phyloP scores from a whole-genome alignment of 2,329 filamentous ascomycete genomes.

The Ceratocystis albifundus region DNA sequence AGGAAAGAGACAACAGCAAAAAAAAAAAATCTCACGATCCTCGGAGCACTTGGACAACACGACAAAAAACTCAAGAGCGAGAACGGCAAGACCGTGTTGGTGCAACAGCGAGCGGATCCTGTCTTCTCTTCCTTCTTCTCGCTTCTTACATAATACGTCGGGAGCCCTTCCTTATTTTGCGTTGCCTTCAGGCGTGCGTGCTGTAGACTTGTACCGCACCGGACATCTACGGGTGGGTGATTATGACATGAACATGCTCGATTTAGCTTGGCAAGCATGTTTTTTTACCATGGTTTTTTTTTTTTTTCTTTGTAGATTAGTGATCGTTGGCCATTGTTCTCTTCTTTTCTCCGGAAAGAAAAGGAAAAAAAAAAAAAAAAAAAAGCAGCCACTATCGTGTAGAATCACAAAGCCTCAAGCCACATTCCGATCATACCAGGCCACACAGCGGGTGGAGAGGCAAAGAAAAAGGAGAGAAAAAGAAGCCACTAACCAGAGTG shows the following conservation, averaged over 20 bases:
- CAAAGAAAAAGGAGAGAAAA: neutral
- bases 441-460: neutral
- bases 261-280: neutral
- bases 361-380: neutral
- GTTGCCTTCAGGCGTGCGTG: neutral
- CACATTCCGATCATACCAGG: neutral
- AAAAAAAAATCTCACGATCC: slow-evolving; percentile 5
- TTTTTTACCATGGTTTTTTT: neutral
- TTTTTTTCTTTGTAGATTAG: no score
- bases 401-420: neutral
- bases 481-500: neutral
- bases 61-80: neutral
- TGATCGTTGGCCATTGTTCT: neutral
- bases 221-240: neutral
- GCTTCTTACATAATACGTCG: neutral
- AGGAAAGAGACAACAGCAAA: neutral
- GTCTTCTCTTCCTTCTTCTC: neutral
- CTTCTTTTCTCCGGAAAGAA: neutral
- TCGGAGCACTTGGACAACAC: neutral
- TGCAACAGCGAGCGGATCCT: neutral
- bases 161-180: neutral
- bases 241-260: neutral
- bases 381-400: neutral
- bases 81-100: neutral
- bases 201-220: neutral